Conservation (phyloP, 495 filamentous ascomycete species). For the Aspergillus ostianus region DNA sequence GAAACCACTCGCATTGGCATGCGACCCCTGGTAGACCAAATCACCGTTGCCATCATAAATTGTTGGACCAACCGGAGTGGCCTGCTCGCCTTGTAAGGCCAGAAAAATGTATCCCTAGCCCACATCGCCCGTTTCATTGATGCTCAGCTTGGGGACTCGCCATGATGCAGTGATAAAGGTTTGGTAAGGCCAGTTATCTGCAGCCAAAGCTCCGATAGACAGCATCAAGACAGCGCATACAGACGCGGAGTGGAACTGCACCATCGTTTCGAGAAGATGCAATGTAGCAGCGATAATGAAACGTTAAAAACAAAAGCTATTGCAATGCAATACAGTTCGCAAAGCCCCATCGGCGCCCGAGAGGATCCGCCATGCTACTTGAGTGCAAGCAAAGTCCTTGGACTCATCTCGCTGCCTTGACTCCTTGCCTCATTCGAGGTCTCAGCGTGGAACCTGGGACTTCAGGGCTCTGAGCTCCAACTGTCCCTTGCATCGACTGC, state of each 20-base stretch:
- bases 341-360: neutral
- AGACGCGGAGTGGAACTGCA: neutral
- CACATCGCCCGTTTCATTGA: conserved; percentile 14
- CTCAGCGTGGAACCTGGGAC: neutral
- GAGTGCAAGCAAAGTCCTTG: neutral
- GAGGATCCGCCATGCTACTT: neutral
- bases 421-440: neutral
- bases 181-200: conserved; percentile 1
- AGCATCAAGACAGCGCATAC: neutral
- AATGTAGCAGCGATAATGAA: neutral
- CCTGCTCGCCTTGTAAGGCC: conserved; percentile 13
- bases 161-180: conserved; percentile 9
- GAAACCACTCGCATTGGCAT: conserved; percentile 18
- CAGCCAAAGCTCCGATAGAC: neutral
- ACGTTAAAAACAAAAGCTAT: no score
- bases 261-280: neutral
- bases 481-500: neutral
- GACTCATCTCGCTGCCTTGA: neutral
- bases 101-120: conserved; percentile 20
- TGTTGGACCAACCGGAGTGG: conserved; percentile 7
- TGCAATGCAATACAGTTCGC: no score
- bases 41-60: conserved; percentile 21
- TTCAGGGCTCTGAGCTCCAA: neutral
- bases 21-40: conserved; percentile 23
- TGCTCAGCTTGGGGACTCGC: conserved; percentile 18